Evolutionary conservation across 176 grass and related monocot species (phyloP).

Genomic region (Carex kokanica): DNA sequence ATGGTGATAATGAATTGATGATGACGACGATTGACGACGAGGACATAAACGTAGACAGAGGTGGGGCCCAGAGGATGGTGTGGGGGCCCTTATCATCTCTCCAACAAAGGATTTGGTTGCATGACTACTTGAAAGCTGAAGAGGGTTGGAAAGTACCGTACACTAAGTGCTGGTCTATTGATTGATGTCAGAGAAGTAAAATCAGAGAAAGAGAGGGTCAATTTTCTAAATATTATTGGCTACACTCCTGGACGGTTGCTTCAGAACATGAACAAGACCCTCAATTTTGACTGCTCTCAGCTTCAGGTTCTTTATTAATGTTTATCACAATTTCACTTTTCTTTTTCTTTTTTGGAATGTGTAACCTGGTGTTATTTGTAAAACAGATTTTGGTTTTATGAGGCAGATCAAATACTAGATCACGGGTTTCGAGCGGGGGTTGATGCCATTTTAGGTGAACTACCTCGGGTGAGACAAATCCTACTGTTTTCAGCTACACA

Average conservation of each 20-base stretch:
- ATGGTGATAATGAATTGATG: too few relatives aligned
- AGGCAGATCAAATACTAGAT: constrained; percentile 94
- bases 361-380: constrained; percentile 1
- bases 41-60: too few relatives aligned
- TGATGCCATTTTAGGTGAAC: constrained; percentile 70
- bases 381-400: constrained; percentile 87
- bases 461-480: constrained; percentile 71
- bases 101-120: constrained; percentile 80
- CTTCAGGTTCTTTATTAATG: constrained; percentile 59
- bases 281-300: constrained; percentile 79
- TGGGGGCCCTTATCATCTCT: constrained; percentile 70
- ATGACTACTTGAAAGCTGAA: constrained; percentile 65
- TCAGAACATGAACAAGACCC: constrained; percentile 79
- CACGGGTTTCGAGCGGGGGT: constrained; percentile 55
- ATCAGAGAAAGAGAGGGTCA: constrained; percentile 65
- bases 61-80: constrained; percentile 64
- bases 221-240: constrained; percentile 70
- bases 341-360: background rate
- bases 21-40: too few relatives aligned
- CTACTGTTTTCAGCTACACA: constrained; percentile 93
- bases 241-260: constrained; percentile 87
- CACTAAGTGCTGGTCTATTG: constrained; percentile 56
- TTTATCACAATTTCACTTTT: constrained; percentile 5
- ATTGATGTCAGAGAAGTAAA: constrained; percentile 76
- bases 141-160: constrained; percentile 46